These are phyloP conservation scores for Podospora appendiculata DNA, from an alignment of 495 filamentous ascomycete genomes.

Conservation along the genomic window DNA sequence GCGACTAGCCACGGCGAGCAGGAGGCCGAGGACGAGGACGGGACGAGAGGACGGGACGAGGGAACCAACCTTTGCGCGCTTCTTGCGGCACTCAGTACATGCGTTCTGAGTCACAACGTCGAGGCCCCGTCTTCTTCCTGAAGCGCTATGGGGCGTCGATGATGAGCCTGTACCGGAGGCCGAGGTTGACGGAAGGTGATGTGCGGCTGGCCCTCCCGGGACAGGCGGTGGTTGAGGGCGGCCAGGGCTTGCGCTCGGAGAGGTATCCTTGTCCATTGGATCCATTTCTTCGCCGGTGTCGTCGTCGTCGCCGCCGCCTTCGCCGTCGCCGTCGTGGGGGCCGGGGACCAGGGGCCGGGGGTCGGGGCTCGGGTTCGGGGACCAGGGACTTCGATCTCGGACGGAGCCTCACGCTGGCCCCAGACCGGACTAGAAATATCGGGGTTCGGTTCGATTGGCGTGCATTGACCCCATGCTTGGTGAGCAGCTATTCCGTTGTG, in stretches of 20 bases:
- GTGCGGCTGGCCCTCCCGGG: neutral
- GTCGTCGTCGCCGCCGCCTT: too few species aligned
- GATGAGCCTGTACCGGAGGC: neutral
- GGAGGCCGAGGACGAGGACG: neutral
- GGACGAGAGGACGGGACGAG: neutral
- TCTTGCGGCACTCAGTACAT: conserved; percentile 52
- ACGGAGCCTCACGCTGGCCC: too few species aligned
- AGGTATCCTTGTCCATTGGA: conserved; percentile 19
- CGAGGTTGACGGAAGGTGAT: conserved; percentile 1
- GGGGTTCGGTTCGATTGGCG: too few species aligned
- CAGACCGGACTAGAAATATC: too few species aligned
- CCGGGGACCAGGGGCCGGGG: too few species aligned
- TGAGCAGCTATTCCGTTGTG: too few species aligned
- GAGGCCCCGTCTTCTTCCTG: conserved; percentile 40
- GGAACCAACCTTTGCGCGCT: conserved; percentile 42
- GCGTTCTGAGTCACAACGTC: conserved; percentile 49
- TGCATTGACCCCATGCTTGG: too few species aligned
- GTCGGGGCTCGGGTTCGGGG: too few species aligned
- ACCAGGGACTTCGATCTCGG: too few species aligned
- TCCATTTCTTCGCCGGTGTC: conserved; percentile 4
- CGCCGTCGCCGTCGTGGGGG: too few species aligned
- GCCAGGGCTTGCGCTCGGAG: conserved; percentile 1
- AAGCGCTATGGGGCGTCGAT: conserved; percentile 10
- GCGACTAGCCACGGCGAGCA: neutral
- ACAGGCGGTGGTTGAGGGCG: neutral